A percentile compares a stretch with the other conserved stretches of the same genome.
These are phyloP conservation scores for Plasmodium relictum DNA, from an alignment of 169 alveolate genomes.

Conservation along the genomic window DNA sequence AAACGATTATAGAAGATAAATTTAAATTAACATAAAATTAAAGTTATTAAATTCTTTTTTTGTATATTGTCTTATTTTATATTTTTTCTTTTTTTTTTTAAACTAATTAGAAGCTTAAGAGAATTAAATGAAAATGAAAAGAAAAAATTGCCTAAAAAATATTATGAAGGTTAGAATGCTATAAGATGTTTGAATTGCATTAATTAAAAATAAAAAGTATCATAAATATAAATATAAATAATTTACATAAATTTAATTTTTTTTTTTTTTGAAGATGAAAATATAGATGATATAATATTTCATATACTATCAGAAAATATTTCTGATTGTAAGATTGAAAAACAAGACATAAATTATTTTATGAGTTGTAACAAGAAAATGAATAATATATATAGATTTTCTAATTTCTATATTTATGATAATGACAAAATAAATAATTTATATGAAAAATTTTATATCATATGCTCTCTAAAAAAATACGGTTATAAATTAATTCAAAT, in stretches of 20 bases:
- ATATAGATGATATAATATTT: slow-evolving; percentile 41
- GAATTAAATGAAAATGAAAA: slow-evolving; percentile 17
- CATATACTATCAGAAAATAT: slow-evolving; percentile 17
- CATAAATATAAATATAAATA: background rate
- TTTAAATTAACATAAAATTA: too few species aligned
- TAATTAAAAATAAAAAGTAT: background rate
- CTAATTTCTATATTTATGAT: slow-evolving; percentile 11
- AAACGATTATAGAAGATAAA: background rate
- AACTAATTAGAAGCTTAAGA: slow-evolving; percentile 23
- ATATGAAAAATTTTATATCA: slow-evolving; percentile 39
- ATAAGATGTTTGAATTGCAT: slow-evolving; percentile 4
- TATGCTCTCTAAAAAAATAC: slow-evolving; percentile 40
- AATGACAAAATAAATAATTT: slow-evolving; percentile 31
- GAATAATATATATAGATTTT: slow-evolving; percentile 8
- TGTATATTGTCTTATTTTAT: background rate
- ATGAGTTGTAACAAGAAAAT: background rate
- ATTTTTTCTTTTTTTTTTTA: background rate
- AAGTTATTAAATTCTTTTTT: background rate
- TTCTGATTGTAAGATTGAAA: slow-evolving; percentile 24
- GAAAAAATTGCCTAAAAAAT: background rate
- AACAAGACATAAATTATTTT: background rate
- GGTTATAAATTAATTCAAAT: slow-evolving; percentile 16
- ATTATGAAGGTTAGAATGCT: slow-evolving; percentile 19
- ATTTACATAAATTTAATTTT: background rate
- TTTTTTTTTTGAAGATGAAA: slow-evolving; percentile 23